phyloP scores from a whole-genome alignment of 225 moss, liverwort and hornwort species.

The Takakia lepidozioides region DNA sequence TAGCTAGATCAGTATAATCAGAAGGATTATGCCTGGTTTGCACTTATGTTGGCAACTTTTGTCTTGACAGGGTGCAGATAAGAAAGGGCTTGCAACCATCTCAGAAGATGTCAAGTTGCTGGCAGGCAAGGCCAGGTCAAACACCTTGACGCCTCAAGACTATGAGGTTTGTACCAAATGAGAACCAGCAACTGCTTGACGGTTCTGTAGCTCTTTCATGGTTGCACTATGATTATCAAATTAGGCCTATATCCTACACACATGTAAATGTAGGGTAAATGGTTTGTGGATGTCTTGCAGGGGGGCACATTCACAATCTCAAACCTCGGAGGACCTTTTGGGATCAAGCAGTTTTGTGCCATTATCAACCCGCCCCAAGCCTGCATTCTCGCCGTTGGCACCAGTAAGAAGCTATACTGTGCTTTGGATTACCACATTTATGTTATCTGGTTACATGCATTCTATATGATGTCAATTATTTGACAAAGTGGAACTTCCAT shows the following conservation, averaged over 20 bases:
- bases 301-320: conserved; percentile 69
- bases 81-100: conserved; percentile 53
- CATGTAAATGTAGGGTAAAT: too few relatives aligned
- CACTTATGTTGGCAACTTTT: not conserved
- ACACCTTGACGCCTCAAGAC: conserved; percentile 48
- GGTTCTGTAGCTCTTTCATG: too few relatives aligned
- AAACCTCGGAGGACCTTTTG: conserved; percentile 47
- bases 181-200: too few relatives aligned
- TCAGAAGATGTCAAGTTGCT: conserved; percentile 55
- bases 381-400: conserved; percentile 61
- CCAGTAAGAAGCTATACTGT: too few relatives aligned
- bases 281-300: conserved; percentile 28
- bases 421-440: too few relatives aligned
- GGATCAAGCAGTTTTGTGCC: conserved; percentile 68
- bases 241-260: too few relatives aligned
- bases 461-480: too few relatives aligned
- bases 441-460: too few relatives aligned
- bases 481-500: too few relatives aligned
- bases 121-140: conserved; percentile 54
- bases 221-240: too few relatives aligned
- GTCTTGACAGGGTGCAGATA: conserved; percentile 48
- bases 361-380: conserved; percentile 68
- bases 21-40: too few relatives aligned
- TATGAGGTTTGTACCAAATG: conserved; percentile 33
- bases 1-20: too few relatives aligned